Conservation (phyloP, 495 filamentous ascomycete species). For the Xanthoparmelia taractica region DNA sequence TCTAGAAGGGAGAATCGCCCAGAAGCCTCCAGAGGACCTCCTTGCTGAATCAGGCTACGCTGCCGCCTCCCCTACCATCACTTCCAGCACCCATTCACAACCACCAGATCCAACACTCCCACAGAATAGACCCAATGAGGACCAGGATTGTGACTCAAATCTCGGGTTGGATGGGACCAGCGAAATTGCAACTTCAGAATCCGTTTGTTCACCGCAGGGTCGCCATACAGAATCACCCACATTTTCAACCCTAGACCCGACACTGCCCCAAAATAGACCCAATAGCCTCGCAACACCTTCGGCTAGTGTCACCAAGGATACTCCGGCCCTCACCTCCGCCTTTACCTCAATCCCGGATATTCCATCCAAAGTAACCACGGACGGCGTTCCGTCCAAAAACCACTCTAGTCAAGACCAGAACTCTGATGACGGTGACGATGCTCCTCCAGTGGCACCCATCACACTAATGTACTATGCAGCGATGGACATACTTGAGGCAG, state of each 20-base stretch:
- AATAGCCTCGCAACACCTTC: slow-evolving; percentile 25
- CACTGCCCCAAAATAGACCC: slow-evolving; percentile 62
- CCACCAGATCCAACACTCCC: neutral
- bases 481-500: slow-evolving; percentile 54
- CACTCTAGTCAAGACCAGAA: slow-evolving; percentile 34
- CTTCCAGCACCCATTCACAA: neutral
- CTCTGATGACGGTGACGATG: slow-evolving; percentile 5
- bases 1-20: slow-evolving; percentile 1
- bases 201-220: too few species aligned
- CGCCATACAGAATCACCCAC: neutral
- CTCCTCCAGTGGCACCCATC: slow-evolving; percentile 31
- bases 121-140: neutral
- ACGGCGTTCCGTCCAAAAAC: slow-evolving; percentile 11
- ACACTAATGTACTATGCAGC: slow-evolving; percentile 41
- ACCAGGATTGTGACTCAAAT: neutral
- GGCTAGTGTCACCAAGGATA: neutral
- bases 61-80: neutral
- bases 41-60: neutral
- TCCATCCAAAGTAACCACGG: neutral
- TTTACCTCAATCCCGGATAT: neutral
- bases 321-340: neutral
- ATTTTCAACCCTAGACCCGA: slow-evolving; percentile 48
- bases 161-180: neutral
- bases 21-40: slow-evolving; percentile 2
- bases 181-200: neutral